Conservation (phyloP, 306 rosid species). For the Trifolium subterraneum region DNA sequence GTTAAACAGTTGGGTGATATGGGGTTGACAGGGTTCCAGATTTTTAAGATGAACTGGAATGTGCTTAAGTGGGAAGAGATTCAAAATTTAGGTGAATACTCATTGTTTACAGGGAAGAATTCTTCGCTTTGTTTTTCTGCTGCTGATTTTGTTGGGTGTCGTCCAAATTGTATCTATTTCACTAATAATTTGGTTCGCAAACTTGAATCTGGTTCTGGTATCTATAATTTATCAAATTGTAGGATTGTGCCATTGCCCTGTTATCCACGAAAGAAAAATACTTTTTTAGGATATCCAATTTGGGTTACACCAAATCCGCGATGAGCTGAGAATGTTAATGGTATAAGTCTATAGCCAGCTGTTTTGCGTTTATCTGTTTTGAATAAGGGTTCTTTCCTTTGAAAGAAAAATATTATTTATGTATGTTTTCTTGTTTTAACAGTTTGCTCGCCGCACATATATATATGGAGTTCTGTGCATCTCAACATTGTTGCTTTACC, state of each 20-base stretch:
- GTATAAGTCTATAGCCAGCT: background rate
- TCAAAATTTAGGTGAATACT: constrained; percentile 53
- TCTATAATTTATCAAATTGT: constrained; percentile 50
- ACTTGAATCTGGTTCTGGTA: constrained; percentile 52
- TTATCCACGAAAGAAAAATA: no score
- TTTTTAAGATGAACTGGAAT: constrained; percentile 57
- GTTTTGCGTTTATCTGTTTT: background rate
- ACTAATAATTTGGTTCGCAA: constrained; percentile 66
- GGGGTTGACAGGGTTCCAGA: constrained; percentile 59
- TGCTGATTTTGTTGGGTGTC: constrained; percentile 49
- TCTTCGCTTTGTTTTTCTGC: constrained; percentile 60
- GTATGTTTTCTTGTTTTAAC: background rate
- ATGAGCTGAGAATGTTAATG: constrained; percentile 17
- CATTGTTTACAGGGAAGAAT: constrained; percentile 58
- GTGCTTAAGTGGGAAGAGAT: constrained; percentile 51
- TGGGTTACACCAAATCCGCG: constrained; percentile 74
- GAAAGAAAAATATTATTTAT: background rate
- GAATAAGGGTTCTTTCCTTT: background rate
- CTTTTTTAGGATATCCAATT: constrained; percentile 51
- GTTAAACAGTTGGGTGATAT: constrained; percentile 46
- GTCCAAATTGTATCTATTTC: constrained; percentile 59
- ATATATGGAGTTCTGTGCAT: no score
- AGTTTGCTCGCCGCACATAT: background rate
- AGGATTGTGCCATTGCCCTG: constrained; percentile 55
- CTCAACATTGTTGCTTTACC: no score